Conservation (phyloP, 768 basidiomycete species). For the Leccinum disarticulatum region DNA sequence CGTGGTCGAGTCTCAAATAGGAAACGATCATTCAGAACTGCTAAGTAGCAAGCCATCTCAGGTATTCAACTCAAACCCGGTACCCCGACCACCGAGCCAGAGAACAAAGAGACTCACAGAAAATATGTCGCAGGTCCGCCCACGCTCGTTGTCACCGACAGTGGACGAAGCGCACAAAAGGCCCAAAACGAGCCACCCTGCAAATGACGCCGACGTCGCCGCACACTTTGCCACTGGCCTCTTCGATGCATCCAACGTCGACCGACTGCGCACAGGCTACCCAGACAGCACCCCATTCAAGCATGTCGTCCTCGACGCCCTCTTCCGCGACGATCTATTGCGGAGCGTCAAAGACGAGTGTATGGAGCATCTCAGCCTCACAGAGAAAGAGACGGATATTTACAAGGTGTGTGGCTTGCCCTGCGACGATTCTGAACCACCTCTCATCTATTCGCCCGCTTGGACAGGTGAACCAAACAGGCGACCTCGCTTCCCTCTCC, state of each 20-base stretch:
- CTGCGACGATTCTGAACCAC: neutral
- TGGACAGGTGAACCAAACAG: constrained; percentile 89
- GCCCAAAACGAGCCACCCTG: constrained; percentile 38
- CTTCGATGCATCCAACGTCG: constrained; percentile 56
- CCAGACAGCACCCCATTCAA: constrained; percentile 68
- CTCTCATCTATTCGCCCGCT: constrained; percentile 5
- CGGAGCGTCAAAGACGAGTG: constrained; percentile 83
- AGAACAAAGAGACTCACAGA: neutral
- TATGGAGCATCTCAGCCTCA: constrained; percentile 72
- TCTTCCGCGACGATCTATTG: constrained; percentile 84
- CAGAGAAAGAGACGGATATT: constrained; percentile 97
- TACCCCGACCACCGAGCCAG: neutral
- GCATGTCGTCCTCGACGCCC: constrained; percentile 74
- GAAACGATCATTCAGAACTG: neutral
- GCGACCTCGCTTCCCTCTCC: constrained; percentile 90
- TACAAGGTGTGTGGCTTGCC: constrained; percentile 69
- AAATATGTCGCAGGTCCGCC: constrained; percentile 47
- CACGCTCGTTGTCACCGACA: constrained; percentile 45
- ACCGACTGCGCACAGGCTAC: constrained; percentile 58
- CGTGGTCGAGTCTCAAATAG: neutral
- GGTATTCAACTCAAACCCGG: too few relatives aligned
- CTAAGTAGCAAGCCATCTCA: too few relatives aligned
- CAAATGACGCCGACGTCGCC: constrained; percentile 11
- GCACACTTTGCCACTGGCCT: constrained; percentile 40
- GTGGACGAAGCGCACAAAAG: constrained; percentile 32